Evolutionary conservation across 192 early-diverging fungal genomes (phyloP).

Genomic region (Obelidium mucronatum): DNA sequence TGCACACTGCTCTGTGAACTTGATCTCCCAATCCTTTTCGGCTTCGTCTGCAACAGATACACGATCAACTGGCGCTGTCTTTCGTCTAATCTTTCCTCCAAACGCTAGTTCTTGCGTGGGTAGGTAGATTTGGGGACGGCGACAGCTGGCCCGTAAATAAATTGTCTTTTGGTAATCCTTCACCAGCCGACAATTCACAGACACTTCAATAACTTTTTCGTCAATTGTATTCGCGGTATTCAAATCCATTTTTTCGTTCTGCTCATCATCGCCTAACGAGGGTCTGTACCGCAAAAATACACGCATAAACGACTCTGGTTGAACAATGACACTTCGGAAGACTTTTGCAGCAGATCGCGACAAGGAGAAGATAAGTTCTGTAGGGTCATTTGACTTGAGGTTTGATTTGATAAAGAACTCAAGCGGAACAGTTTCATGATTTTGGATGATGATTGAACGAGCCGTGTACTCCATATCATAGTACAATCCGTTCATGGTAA

Average conservation of each 20-base stretch:
- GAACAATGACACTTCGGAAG: conserved; percentile 72
- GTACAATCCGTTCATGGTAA: conserved; percentile 75
- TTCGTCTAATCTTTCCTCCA: conserved; percentile 37
- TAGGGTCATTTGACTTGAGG: conserved; percentile 64
- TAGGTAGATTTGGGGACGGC: conserved; percentile 61
- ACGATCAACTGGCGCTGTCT: conserved; percentile 2
- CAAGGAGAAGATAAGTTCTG: conserved; percentile 79
- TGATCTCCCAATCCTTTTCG: conserved; percentile 55
- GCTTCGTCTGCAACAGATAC: conserved; percentile 18
- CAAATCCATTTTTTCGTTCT: conserved; percentile 43
- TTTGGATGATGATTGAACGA: conserved; percentile 75
- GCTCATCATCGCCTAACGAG: conserved; percentile 35
- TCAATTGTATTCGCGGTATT: conserved; percentile 62
- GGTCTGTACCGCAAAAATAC: conserved; percentile 75
- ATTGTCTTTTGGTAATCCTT: conserved; percentile 83
- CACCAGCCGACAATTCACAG: conserved; percentile 80
- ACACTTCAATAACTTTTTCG: conserved; percentile 74
- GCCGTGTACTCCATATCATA: conserved; percentile 77
- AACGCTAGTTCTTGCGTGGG: conserved; percentile 46
- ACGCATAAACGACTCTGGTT: conserved; percentile 67
- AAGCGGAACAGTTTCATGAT: conserved; percentile 74
- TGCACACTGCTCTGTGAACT: conserved; percentile 48
- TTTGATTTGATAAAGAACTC: conserved; percentile 80
- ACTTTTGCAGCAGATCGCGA: conserved; percentile 75
- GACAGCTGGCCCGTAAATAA: conserved; percentile 65